Base-by-base conservation (phyloP, 345 rosid species). In the Mercurialis annua region DNA sequence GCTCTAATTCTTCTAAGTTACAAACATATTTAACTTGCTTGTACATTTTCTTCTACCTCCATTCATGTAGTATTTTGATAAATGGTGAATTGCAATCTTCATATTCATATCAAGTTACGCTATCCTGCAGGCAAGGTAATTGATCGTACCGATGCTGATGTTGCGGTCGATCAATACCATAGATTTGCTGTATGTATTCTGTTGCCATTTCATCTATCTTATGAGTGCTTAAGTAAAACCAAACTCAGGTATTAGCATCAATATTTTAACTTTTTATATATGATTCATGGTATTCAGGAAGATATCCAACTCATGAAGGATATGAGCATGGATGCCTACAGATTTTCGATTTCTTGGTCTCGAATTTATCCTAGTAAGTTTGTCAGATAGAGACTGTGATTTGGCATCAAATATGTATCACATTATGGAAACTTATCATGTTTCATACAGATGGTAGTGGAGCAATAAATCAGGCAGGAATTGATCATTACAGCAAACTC, bases 281-380 rank as follows among this genome's bases (percentile, higher is more conserved):
- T 46, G 56, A 34, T 65, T 59, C 8, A 44, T 20, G 54, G n/a
- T n/a, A 65, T 78, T 73, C 83, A 90, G 96, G 97, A 89, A 71
- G 99, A 94, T 81, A 77, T 91, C 63, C 84, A 85, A 51, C 89
- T 87, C 5, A 91, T 94, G 96, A 94, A 91, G 81, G 86, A 90
- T 65, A 82, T 94, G 92, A 95, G 99, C 26, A 83, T 91, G 95
- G 97, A 94, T 72, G 86, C 99, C 64, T 91, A 85, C 27, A 69
- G 97, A 71, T 89, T 94, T 66, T 94, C 99, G 7, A 86, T 94
- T 61, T 84, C 99, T 1, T 94, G 99, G 97, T 20, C 95, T 47
- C 85, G 99, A 46, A 89, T 94, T 66, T 94, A 81, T 73, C 95
- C 97, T 4, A 78, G 99, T 91, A 84, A 72, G 77, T 65, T 48